Base-by-base conservation (phyloP, 352 stramenopile genomes). In the Phytophthora pisi region DNA sequence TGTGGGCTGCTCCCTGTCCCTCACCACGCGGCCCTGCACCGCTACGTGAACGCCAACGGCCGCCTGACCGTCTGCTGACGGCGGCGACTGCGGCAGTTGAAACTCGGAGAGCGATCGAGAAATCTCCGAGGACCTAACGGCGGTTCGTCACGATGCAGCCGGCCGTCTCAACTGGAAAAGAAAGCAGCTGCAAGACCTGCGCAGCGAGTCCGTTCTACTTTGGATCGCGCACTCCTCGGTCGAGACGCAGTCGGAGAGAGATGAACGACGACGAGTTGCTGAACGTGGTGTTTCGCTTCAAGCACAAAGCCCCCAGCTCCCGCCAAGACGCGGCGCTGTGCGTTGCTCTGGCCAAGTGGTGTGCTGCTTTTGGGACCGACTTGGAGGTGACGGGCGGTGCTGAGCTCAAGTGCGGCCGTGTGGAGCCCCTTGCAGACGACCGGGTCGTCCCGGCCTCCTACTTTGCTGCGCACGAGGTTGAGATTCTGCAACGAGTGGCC, bases 221-320 rank as follows among this genome's bases (percentile, higher is more conserved):
- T 23, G 43, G 43, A 50, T 50, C 43, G 43, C 16, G 43, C 18
- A 26, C 43, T 50, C 18, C 6, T 34, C 28, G 28, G 28, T 10
- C 28, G 9, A 34, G 28, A 50, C 40, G 7, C 43, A 24, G 40
- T 18, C 9, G 28, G 28, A 34, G 28, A 34, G 28, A 34, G 18
- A 61, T 49, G 24, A 42, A 57, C 4, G 18, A 62, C 0, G 64
- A 72, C 18, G 20, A 20, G 20, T 46, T 74, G 6, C 55, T 84
- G 13, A 72, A 73, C 24, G 64, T 67, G 5, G 52, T 86, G 7
- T 81, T 88, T 54, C 77, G 75, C 31, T 86, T 85, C 57, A 75
- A 77, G 65, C 57, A 83, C 66, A 72, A 81, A 45, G 15, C 49
- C 0, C 78, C 81, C 7, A 84, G 67, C 18, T 28, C 57, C 0